Base-by-base conservation (phyloP, 495 filamentous ascomycete species). In the Jackrogersella multiformis region DNA sequence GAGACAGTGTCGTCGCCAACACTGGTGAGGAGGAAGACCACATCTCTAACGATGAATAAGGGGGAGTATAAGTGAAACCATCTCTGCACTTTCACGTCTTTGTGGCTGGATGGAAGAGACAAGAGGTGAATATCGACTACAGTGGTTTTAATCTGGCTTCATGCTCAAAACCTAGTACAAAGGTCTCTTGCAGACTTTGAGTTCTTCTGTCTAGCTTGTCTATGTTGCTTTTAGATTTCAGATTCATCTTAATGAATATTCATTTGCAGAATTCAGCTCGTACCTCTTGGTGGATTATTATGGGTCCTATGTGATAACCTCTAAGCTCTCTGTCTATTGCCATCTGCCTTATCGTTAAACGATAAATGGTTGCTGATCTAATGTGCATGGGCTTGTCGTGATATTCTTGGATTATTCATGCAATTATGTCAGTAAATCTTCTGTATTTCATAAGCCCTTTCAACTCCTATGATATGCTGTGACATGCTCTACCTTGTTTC, bases 391-490 rank as follows among this genome's bases (percentile, higher is more conserved):
- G 16, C 28, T 46, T 46, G 4, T 6, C 4, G 42, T 10, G 8
- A 12, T 12, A 24, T 20, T 26, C 45, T 49, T 16, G 7, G 2
- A 32, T 49, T 32, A 16, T 20, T 49, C 5, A 5, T 32, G 30
- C 16, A 36, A n/a, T 36, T 24, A 10, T 49, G 13, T 32, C 26
- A n/a, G 15, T 9, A 49, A 7, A 9, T 18, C 15, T 30, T 6
- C 13, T 18, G 30, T 18, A 21, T 52, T 24, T 36, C 23, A 16
- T 9, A 15, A 28, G 18, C 9, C 28, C 23, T 6, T 49, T 51
- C 21, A 61, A 44, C 51, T 58, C 48, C 51, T 24, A 26, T 53
- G 46, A 20, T 56, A 68, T 66, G 23, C 58, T 59, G 13, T 54
- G 15, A 13, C 20, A 36, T 32, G 21, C 35, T 18, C 35, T 36